These are phyloP conservation scores for Rhododendron simsii DNA, from an alignment of 148 eudicot species.

Conservation along the genomic window DNA sequence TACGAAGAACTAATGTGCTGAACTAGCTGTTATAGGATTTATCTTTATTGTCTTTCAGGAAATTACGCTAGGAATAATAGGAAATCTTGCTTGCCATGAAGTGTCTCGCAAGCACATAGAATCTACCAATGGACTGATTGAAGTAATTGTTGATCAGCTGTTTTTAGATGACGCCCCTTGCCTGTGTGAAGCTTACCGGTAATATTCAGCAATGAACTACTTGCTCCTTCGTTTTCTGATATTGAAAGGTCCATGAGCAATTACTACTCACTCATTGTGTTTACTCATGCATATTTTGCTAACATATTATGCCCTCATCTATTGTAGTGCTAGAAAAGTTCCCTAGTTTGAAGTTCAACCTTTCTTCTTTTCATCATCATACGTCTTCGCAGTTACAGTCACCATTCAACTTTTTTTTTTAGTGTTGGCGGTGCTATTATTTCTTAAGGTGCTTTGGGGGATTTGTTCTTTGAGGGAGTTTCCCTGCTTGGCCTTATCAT, in stretches of 20 bases:
- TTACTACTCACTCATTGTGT: neutral
- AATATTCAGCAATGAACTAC: conserved; percentile 7
- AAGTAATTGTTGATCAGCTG: conserved; percentile 62
- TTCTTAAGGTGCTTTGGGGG: neutral
- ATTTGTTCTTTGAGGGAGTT: neutral
- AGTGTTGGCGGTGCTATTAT: neutral
- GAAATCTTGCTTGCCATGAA: conserved; percentile 93
- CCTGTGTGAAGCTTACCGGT: conserved; percentile 85
- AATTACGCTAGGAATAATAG: conserved; percentile 82
- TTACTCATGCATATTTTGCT: neutral
- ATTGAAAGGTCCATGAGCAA: neutral
- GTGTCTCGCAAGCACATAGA: conserved; percentile 45
- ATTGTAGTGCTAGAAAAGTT: neutral
- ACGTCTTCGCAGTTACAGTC: neutral
- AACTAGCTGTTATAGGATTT: conserved; percentile 8
- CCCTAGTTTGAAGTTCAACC: neutral
- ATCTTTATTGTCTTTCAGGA: conserved; percentile 43
- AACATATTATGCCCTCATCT: neutral
- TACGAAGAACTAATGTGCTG: neutral
- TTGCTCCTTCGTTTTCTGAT: neutral
- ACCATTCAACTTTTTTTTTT: neutral
- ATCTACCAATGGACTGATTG: conserved; percentile 51
- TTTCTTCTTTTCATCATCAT: neutral
- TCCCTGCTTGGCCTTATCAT: neutral
- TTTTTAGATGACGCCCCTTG: conserved; percentile 74